Percentiles rank a stretch among this genome's conserved stretches.
phyloP scores from a whole-genome alignment of 2,329 filamentous ascomycete species.

The Penicillium sp. region DNA sequence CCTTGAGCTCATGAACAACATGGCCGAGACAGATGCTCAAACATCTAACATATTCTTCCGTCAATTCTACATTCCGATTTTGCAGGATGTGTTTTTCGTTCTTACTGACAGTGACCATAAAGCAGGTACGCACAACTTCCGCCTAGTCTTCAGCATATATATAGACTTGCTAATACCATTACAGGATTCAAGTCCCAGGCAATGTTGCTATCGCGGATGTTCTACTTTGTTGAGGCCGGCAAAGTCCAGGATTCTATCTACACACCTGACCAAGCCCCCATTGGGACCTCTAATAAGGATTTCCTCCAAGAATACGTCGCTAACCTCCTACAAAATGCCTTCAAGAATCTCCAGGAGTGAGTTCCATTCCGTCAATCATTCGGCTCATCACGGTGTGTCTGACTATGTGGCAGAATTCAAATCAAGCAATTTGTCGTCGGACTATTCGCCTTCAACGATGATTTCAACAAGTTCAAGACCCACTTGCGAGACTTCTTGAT shows the following conservation, averaged over 20 bases:
- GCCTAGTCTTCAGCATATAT: not conserved
- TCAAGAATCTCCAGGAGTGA: conserved; percentile 89
- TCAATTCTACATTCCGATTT: conserved; percentile 92
- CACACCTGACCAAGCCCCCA: conserved; percentile 76
- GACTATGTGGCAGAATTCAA: conserved; percentile 67
- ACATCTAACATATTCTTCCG: conserved; percentile 97
- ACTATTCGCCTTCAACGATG: conserved; percentile 84
- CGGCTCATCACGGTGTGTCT: conserved; percentile 31
- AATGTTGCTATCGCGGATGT: conserved; percentile 90
- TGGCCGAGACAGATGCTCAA: conserved; percentile 84
- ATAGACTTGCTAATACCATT: conserved; percentile 4
- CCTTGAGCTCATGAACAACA: conserved; percentile 95
- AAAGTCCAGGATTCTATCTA: conserved; percentile 96
- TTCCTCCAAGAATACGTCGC: conserved; percentile 89
- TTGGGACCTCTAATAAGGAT: conserved; percentile 85
- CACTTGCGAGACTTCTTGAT: conserved; percentile 97
- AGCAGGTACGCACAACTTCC: conserved; percentile 61
- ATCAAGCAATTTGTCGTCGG: conserved; percentile 89
- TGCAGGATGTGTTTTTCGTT: conserved; percentile 98
- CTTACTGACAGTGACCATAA: conserved; percentile 98
- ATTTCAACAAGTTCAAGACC: conserved; percentile 93
- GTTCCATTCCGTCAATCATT: conserved; percentile 35
- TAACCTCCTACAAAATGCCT: conserved; percentile 83
- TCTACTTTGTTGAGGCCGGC: conserved; percentile 87
- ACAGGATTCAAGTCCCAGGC: conserved; percentile 93